A percentile compares a stretch with the other conserved stretches of the same genome.
Evolutionary conservation across 495 filamentous ascomycete species (phyloP).

Genomic region (Astrothelium macrocarpum): DNA sequence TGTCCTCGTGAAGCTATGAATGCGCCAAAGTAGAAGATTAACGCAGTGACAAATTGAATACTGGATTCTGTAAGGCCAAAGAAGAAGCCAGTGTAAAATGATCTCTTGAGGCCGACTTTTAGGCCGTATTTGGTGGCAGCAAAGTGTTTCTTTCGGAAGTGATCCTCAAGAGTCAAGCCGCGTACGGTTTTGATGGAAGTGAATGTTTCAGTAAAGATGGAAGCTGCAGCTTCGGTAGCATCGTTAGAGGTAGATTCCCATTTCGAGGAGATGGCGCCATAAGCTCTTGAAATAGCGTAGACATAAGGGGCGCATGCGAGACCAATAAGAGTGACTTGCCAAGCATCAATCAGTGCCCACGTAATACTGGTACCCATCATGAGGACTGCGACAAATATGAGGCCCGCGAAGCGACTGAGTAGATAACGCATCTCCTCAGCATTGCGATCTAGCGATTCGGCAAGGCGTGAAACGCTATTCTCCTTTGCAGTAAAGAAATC

Average conservation of each 20-base stretch:
- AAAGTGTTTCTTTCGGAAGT: slow-evolving; percentile 60
- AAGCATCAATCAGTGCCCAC: slow-evolving; percentile 67
- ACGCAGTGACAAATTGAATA: slow-evolving; percentile 61
- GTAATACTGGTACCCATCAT: slow-evolving; percentile 58
- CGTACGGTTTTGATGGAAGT: slow-evolving; percentile 73
- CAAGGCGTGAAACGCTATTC: slow-evolving; percentile 54
- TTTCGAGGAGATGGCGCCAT: slow-evolving; percentile 49
- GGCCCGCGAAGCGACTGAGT: slow-evolving; percentile 65
- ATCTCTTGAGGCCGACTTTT: slow-evolving; percentile 47
- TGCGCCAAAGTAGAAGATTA: slow-evolving; percentile 79
- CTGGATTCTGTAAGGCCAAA: slow-evolving; percentile 68
- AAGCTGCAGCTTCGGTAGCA: slow-evolving; percentile 42
- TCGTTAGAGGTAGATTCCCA: slow-evolving; percentile 64
- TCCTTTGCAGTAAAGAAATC: slow-evolving; percentile 70
- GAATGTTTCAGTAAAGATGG: slow-evolving; percentile 69
- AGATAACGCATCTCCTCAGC: slow-evolving; percentile 82
- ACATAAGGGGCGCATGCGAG: slow-evolving; percentile 60
- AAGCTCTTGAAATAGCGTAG: slow-evolving; percentile 52
- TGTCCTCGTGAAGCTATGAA: slow-evolving; percentile 43
- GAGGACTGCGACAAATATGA: slow-evolving; percentile 50
- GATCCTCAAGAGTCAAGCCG: slow-evolving; percentile 62
- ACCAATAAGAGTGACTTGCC: slow-evolving; percentile 74
- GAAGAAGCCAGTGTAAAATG: slow-evolving; percentile 55
- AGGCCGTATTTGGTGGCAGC: slow-evolving; percentile 42
- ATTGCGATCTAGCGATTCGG: slow-evolving; percentile 66